phyloP scores from a whole-genome alignment of 768 basidiomycete genomes.

The Auricularia cornea region DNA sequence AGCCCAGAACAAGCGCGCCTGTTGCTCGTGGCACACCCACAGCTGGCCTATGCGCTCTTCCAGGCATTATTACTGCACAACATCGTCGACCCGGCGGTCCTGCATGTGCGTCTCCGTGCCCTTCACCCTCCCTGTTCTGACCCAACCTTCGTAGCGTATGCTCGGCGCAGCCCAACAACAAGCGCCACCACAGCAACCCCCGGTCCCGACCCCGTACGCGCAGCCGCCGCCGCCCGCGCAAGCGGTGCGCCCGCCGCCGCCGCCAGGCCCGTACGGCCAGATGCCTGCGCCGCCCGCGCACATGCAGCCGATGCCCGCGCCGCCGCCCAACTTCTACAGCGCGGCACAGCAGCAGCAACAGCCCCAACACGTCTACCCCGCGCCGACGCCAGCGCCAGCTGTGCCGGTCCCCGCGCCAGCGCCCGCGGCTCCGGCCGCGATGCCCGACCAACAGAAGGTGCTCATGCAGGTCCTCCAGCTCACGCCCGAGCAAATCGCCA shows the following conservation, averaged over 20 bases:
- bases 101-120: slow-evolving; percentile 46
- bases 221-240: slow-evolving; percentile 5
- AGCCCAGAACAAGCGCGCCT: slow-evolving; percentile 84
- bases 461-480: slow-evolving; percentile 78
- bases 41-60: slow-evolving; percentile 92
- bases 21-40: slow-evolving; percentile 76
- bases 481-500: slow-evolving; percentile 75
- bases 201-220: background rate
- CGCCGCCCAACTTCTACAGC: slow-evolving; percentile 19
- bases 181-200: slow-evolving; percentile 1
- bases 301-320: slow-evolving; percentile 10
- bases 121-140: slow-evolving; percentile 24
- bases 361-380: slow-evolving; percentile 21
- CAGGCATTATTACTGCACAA: slow-evolving; percentile 90
- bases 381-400: slow-evolving; percentile 21
- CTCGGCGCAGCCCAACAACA: slow-evolving; percentile 31
- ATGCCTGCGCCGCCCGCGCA: slow-evolving; percentile 3
- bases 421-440: no score
- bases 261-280: background rate
- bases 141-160: slow-evolving; percentile 43
- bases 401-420: slow-evolving; percentile 25
- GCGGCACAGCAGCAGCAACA: slow-evolving; percentile 1
- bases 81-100: slow-evolving; percentile 79
- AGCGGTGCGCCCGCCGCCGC: slow-evolving; percentile 12
- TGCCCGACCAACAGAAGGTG: slow-evolving; percentile 47